Evolutionary conservation across 2,329 filamentous ascomycete species (phyloP), one percentile per base, ranked within the genome.

Genomic region (Diplodia scrobiculata): DNA sequence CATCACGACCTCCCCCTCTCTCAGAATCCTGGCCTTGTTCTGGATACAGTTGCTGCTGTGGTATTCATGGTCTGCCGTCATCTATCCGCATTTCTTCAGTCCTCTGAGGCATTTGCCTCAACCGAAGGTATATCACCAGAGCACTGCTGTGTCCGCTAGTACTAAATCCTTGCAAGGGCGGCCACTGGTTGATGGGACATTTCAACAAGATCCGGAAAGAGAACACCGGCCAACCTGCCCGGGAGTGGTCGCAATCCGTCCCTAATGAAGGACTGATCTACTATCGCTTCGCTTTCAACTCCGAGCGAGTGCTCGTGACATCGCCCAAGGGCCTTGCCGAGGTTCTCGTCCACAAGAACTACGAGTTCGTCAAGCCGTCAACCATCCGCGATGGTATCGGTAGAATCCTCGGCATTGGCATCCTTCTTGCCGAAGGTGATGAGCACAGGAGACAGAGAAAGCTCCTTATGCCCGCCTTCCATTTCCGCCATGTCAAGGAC

Each of bases 391-490:
- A 78, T 51, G 82, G 83, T 1, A 79, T 94, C 3, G 85, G 84
- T 1, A 82, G 86, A 25, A 81, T 92, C 29, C 81, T 94, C 13
- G 89, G 91, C 10, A 79, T 88, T 13, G 90, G 91, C 10, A 80
- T 94, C 14, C 78, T 97, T 45, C 80, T 97, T 11, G 90, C 91
- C 1, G 93, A 97, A 77, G 93, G 93, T n/a, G 91, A 96, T 13
- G 91, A 93, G 72, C 94, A 97, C 77, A 95, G 90, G 79, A 80
- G 86, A n/a, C 82, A 84, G 70, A 72, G 82, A 45, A 82, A 79
- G 69, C 74, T 78, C 14, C 72, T 84, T 9, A 80, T 80, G 77
- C 82, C 82, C 0, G 81, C 82, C 1, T 84, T 84, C 69, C 74
- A 79, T 4, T 83, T 81, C 70, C 76, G 82, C 27, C 82, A 84